Conservation (phyloP, 192 early-diverging fungal species). For the Rhizoclosmatium sp. region DNA sequence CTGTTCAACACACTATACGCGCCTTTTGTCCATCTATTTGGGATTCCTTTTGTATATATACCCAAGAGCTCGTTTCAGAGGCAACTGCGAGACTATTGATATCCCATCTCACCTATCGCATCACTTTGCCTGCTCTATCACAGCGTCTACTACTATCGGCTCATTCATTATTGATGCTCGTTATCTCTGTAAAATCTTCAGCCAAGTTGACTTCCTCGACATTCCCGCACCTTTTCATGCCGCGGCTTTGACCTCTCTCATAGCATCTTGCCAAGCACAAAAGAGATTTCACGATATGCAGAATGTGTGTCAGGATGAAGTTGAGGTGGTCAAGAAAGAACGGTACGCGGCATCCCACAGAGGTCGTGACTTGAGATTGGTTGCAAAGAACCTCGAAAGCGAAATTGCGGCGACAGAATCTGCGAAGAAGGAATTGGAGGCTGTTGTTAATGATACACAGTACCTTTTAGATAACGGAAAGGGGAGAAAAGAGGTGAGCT, state of each 20-base stretch:
- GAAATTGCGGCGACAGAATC: slow-evolving; percentile 4
- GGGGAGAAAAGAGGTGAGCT: background rate
- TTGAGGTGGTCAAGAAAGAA: slow-evolving; percentile 9
- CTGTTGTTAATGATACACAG: background rate
- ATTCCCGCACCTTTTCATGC: slow-evolving; percentile 35
- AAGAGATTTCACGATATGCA: slow-evolving; percentile 2
- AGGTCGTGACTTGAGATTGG: background rate
- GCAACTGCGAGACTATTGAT: background rate
- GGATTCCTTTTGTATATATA: slow-evolving; percentile 9
- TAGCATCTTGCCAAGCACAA: background rate
- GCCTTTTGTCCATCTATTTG: slow-evolving; percentile 8
- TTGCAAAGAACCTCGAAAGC: background rate
- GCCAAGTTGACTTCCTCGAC: slow-evolving; percentile 1
- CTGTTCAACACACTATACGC: background rate
- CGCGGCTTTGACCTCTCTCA: slow-evolving; percentile 14
- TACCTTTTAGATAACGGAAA: background rate
- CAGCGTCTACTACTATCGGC: slow-evolving; percentile 10
- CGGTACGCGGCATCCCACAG: background rate
- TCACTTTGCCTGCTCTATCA: slow-evolving; percentile 34
- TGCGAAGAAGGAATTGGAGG: slow-evolving; percentile 3
- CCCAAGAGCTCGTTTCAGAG: background rate
- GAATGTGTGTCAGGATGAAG: slow-evolving; percentile 1
- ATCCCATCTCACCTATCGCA: slow-evolving; percentile 21
- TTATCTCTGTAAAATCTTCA: slow-evolving; percentile 24
- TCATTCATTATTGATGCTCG: slow-evolving; percentile 20